Evolutionary conservation across 352 stramenopile species (phyloP).

Genomic region (Pythium sp.): DNA sequence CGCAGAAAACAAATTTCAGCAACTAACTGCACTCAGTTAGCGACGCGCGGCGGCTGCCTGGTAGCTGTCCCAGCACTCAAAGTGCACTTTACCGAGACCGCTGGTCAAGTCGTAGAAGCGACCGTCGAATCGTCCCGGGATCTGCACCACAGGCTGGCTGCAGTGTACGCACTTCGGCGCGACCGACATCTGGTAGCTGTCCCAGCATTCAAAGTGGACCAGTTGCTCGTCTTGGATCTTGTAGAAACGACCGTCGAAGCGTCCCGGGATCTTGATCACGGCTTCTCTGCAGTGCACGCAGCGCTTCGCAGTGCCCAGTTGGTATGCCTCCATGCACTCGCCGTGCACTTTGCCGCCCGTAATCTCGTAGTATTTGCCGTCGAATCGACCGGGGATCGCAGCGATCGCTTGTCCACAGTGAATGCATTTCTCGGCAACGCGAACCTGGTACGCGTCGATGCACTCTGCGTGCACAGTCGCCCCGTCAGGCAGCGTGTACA

Average conservation of each 20-base stretch:
- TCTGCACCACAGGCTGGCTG: conserved; percentile 64
- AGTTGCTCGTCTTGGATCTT: conserved; percentile 67
- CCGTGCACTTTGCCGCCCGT: conserved; percentile 70
- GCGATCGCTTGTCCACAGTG: conserved; percentile 80
- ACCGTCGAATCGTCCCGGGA: conserved; percentile 70
- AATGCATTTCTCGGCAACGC: conserved; percentile 72
- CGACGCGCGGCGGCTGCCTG: conserved; percentile 22
- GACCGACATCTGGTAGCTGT: conserved; percentile 68
- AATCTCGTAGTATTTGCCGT: conserved; percentile 82
- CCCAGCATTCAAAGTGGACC: conserved; percentile 88
- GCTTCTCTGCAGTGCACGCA: conserved; percentile 71
- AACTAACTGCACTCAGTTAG: neutral
- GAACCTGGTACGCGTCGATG: conserved; percentile 85
- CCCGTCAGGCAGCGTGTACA: conserved; percentile 78
- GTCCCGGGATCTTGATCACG: conserved; percentile 64
- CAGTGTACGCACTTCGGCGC: conserved; percentile 83
- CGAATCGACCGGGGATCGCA: conserved; percentile 68
- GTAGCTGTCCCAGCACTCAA: conserved; percentile 84
- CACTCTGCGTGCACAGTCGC: conserved; percentile 80
- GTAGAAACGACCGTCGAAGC: conserved; percentile 85
- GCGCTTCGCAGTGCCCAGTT: conserved; percentile 66
- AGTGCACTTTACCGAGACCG: conserved; percentile 78
- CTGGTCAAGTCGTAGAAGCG: conserved; percentile 83
- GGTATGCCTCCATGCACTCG: conserved; percentile 81
- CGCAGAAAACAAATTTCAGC: neutral